Evolutionary conservation across 768 basidiomycete genomes (phyloP), one percentile per base, ranked within the genome.

Genomic region (Cystofilobasidium ferigula): DNA sequence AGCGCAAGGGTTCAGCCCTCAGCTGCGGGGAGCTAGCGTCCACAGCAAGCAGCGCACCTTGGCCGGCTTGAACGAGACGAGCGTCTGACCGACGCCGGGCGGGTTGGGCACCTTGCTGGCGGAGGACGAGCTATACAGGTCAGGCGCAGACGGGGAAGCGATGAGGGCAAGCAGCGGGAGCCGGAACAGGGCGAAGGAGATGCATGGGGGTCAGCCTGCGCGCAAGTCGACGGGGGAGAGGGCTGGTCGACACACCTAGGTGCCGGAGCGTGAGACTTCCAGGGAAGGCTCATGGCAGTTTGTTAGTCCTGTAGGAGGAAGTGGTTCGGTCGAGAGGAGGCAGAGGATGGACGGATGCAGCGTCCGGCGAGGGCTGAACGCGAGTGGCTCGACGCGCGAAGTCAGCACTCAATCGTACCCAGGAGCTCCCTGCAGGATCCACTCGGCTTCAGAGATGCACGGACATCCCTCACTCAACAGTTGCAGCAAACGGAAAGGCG

Each of bases 41-140:
- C 18, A 24, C 16, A 24, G 20, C n/a, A 14, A 28, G 38, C 54
- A 3, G 22, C 24, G 7, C 3, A 53, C 64, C 57, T 48, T 59
- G n/a, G n/a, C n/a, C 16, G 30, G 10, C 24, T 59, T 53, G 45
- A 43, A 22, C 32, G 47, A 47, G 24, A 60, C 36, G 2, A 59
- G 47, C 22, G 26, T 36, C 57, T 65, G 64, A 32, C 60, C 47
- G 3, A 54, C 57, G 51, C 57, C 64, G 26, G 64, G 64, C 24
- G 57, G 58, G 26, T 59, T 59, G 16, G 58, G 64, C 0, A 48
- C 51, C 24, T 63, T 35, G 6, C 30, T 34, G 35, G 42, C 16
- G 47, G 18, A 6, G 36, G 36, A 18, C 57, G 34, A 40, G 20
- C 26, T 34, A n/a, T n/a, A n/a, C n/a, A n/a, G n/a, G n/a, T n/a